Percentiles rank a stretch among this genome's conserved stretches.
Evolutionary conservation across 257 asterid genomes (phyloP).

Genomic region (Solanum appendiculatum): DNA sequence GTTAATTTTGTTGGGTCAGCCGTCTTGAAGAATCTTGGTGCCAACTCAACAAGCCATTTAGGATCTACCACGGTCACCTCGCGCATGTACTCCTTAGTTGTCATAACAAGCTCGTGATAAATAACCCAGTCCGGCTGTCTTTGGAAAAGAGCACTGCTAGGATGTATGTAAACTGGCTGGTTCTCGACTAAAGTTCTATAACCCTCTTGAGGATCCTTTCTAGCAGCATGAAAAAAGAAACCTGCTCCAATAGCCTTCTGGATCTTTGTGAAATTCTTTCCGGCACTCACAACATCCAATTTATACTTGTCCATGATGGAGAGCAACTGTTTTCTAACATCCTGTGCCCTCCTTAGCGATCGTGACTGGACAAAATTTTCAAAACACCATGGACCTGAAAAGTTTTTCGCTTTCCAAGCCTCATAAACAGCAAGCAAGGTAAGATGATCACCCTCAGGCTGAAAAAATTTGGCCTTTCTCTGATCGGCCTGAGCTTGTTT

Average conservation of each 20-base stretch:
- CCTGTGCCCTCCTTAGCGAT: conserved; percentile 83
- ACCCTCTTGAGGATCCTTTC: conserved; percentile 95
- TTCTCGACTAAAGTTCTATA: conserved; percentile 78
- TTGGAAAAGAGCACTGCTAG: conserved; percentile 89
- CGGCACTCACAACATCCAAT: conserved; percentile 76
- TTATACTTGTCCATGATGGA: conserved; percentile 95
- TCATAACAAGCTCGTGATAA: conserved; percentile 89
- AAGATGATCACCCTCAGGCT: conserved; percentile 92
- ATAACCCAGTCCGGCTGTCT: conserved; percentile 97
- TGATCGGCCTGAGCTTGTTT: conserved; percentile 96
- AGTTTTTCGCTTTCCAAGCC: conserved; percentile 91
- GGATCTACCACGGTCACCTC: conserved; percentile 89
- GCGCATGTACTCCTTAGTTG: conserved; percentile 94
- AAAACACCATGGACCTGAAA: conserved; percentile 91
- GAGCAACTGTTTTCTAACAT: conserved; percentile 80
- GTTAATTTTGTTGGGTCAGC: conserved; percentile 90
- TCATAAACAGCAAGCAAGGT: conserved; percentile 87
- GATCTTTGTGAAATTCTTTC: conserved; percentile 70
- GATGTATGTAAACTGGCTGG: conserved; percentile 89
- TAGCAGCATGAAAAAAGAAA: conserved; percentile 83
- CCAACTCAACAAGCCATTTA: conserved; percentile 92
- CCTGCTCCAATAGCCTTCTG: conserved; percentile 90
- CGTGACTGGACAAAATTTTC: conserved; percentile 87
- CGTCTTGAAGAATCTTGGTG: conserved; percentile 84
- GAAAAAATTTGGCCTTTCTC: conserved; percentile 77